Evolutionary conservation across 306 rosid species (phyloP), one percentile per base, ranked within the genome.

Genomic region (Rubus idaeus): DNA sequence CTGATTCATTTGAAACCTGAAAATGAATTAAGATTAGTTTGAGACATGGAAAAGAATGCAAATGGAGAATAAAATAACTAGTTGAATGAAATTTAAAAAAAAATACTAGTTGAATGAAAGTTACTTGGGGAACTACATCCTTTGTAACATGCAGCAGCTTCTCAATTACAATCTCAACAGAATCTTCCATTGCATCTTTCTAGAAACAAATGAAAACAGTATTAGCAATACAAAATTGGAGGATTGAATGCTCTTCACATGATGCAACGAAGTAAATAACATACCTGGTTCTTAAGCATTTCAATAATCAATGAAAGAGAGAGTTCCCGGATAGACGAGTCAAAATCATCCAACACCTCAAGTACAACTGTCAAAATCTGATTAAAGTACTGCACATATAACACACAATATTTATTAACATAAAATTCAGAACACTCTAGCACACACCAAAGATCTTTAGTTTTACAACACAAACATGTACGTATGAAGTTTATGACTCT

Each of bases 251-350:
- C 50, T 21, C 9, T 78, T 60, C 44, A 58, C 35, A 64, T 52
- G 46, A 42, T 18, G 7, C 10, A 10, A 46, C 6, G 55, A 30
- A 11, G 18, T 18, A 26, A 45, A 78, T 7, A 79, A 46, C 76
- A 70, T 3, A 93, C 99, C 99, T 96, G 99, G 85, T 89, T 86
- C 83, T 88, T 93, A 75, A 96, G 90, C 97, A 96, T 93, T 88
- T 93, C 98, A 77, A 66, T 83, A 70, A 93, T 84, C 87, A 96
- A 75, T 41, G 87, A 83, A 74, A 96, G 97, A 50, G 91, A 91
- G 74, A 89, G 91, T 84, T 96, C 99, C 76, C 94, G 93, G 64
- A 87, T 82, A 71, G 90, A 80, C 82, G 94, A 84, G 81, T 93
- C 94, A 75, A 88, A 85, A 84, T 96, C 94, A 80, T 96, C 99